phyloP scores from a whole-genome alignment of 441 rosid species.

The Gossypium davidsonii region DNA sequence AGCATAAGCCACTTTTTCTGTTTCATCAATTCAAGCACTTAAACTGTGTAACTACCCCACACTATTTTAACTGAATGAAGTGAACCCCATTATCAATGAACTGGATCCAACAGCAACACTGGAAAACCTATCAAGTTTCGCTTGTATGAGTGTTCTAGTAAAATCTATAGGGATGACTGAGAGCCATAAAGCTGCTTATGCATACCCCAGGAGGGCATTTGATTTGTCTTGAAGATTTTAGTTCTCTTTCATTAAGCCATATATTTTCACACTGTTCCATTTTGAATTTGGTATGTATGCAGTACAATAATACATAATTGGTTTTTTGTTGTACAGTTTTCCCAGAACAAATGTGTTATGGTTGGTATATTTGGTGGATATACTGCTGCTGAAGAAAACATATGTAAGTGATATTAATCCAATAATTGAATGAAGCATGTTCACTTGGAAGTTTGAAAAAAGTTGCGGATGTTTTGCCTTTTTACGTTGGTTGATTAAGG shows the following conservation, averaged over 20 bases:
- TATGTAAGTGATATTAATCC: constrained; percentile 50
- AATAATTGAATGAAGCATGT: neutral
- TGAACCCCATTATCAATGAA: neutral
- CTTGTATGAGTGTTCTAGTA: neutral
- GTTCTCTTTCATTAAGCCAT: neutral
- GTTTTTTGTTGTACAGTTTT: constrained; percentile 44
- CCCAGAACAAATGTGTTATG: constrained; percentile 91
- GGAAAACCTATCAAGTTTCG: neutral
- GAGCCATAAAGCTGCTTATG: neutral
- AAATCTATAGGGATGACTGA: neutral
- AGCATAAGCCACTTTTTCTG: neutral
- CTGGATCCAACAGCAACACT: neutral
- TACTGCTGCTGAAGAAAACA: constrained; percentile 73
- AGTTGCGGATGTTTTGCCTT: neutral
- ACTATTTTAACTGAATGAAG: neutral
- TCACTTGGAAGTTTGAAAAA: neutral
- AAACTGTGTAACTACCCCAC: neutral
- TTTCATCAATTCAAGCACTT: neutral
- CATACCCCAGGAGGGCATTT: neutral
- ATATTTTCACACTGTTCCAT: neutral
- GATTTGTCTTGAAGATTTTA: neutral
- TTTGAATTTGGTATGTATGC: neutral
- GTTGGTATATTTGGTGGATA: constrained; percentile 80
- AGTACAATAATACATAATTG: neutral
- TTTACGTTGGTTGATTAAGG: neutral